A percentile compares a stretch with the other conserved stretches of the same genome.
These are phyloP conservation scores for Russula compacta DNA, from an alignment of 768 basidiomycete species.

Conservation along the genomic window DNA sequence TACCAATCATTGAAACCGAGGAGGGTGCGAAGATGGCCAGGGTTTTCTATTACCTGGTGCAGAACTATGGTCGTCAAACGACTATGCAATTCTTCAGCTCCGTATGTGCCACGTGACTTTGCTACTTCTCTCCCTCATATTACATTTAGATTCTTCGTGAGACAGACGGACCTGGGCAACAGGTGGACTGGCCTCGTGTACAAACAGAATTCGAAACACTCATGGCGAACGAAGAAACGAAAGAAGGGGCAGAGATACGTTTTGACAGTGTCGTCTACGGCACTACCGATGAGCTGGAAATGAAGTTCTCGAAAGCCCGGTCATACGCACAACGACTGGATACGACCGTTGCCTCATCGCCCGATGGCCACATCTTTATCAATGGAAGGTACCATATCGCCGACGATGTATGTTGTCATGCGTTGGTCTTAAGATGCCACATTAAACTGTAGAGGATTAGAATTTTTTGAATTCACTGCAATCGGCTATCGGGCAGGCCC, in stretches of 20 bases:
- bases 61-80: slow-evolving; percentile 1
- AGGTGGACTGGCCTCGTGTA: slow-evolving; percentile 7
- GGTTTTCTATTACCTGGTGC: slow-evolving; percentile 28
- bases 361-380: slow-evolving; percentile 35
- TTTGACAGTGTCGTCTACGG: slow-evolving; percentile 2
- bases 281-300: slow-evolving; percentile 3
- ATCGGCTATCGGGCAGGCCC: slow-evolving; percentile 44
- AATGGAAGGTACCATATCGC: slow-evolving; percentile 32
- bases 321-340: slow-evolving; percentile 30
- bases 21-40: slow-evolving; percentile 30
- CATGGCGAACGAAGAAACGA: neutral
- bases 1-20: slow-evolving; percentile 54
- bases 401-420: slow-evolving; percentile 7
- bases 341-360: slow-evolving; percentile 20
- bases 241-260: neutral
- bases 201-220: slow-evolving; percentile 7
- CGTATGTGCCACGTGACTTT: neutral
- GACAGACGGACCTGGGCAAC: neutral
- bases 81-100: slow-evolving; percentile 4
- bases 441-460: slow-evolving; percentile 30
- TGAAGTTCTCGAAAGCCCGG: slow-evolving; percentile 22
- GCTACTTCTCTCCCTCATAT: neutral
- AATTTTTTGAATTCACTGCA: slow-evolving; percentile 59
- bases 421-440: neutral
- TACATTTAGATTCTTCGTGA: neutral